These are phyloP conservation scores for Coprinopsis marcescibilis DNA, from an alignment of 768 basidiomycete genomes.

Conservation along the genomic window DNA sequence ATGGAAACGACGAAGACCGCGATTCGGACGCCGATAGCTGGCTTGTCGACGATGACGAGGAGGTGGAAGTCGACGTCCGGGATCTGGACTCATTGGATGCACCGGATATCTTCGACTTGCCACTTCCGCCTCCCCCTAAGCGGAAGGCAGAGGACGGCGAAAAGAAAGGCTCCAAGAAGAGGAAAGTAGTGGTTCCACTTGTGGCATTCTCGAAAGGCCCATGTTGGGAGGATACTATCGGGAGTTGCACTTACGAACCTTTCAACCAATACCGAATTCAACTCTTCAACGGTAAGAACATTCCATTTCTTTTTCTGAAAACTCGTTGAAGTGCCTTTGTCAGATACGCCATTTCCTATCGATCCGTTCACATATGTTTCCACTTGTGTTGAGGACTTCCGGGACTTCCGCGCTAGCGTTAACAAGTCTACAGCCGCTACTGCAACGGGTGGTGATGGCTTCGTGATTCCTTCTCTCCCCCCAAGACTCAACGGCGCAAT, in stretches of 20 bases:
- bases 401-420: conserved; percentile 25
- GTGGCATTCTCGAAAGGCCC: conserved; percentile 82
- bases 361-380: conserved; percentile 78
- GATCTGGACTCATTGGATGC: conserved; percentile 30
- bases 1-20: conserved; percentile 50
- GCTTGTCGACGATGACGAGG: conserved; percentile 74
- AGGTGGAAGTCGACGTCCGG: conserved; percentile 31
- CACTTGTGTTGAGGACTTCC: conserved; percentile 32
- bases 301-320: background rate
- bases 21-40: conserved; percentile 78
- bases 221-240: conserved; percentile 67
- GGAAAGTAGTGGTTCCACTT: conserved; percentile 72
- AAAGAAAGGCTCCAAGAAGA: conserved; percentile 54
- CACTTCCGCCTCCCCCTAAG: conserved; percentile 34
- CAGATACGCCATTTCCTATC: conserved; percentile 68
- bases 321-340: conserved; percentile 5
- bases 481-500: conserved; percentile 22
- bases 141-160: conserved; percentile 58
- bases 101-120: conserved; percentile 23
- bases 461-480: conserved; percentile 45
- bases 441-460: conserved; percentile 25
- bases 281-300: conserved; percentile 68
- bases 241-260: conserved; percentile 60
- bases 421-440: conserved; percentile 14
- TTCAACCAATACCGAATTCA: conserved; percentile 75